A percentile compares a stretch with the other conserved stretches of the same genome.
phyloP scores from a whole-genome alignment of 306 rosid species.

The Morella rubra region DNA sequence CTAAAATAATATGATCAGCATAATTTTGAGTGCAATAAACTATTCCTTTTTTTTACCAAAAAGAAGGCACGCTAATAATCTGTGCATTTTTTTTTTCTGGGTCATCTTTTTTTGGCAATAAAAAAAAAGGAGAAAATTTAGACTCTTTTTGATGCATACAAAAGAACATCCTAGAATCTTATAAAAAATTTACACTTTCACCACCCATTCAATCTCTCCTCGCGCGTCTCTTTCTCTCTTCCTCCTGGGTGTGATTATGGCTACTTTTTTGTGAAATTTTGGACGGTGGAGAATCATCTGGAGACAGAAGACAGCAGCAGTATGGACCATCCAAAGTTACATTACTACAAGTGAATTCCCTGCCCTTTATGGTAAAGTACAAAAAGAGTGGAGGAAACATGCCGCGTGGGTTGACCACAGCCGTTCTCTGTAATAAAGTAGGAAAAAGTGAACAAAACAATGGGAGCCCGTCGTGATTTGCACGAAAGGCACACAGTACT shows the following conservation, averaged over 20 bases:
- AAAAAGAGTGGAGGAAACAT: conserved; percentile 28
- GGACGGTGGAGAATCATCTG: conserved; percentile 45
- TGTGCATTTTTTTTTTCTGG: too few relatives aligned
- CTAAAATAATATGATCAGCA: too few relatives aligned
- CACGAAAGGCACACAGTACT: background rate
- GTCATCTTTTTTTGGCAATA: too few relatives aligned
- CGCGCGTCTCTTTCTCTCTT: conserved; percentile 5
- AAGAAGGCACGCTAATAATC: too few relatives aligned
- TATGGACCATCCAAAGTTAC: conserved; percentile 47
- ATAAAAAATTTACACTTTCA: conserved; percentile 16
- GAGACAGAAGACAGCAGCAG: conserved; percentile 1
- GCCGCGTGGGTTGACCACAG: conserved; percentile 40
- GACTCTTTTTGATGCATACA: background rate
- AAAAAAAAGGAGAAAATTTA: background rate
- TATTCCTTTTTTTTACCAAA: too few relatives aligned
- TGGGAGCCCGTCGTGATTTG: background rate
- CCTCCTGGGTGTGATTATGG: conserved; percentile 49
- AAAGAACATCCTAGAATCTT: conserved; percentile 6
- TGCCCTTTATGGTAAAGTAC: conserved; percentile 34
- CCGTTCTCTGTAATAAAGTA: conserved; percentile 35
- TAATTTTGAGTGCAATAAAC: too few relatives aligned
- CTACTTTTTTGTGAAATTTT: conserved; percentile 39
- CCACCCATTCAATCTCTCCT: conserved; percentile 17
- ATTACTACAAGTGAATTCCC: conserved; percentile 8
- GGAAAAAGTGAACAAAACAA: conserved; percentile 9